Conservation (phyloP, 306 rosid species). For the barrel medic (Medicago truncatula) region MtrunA17r5.0-ANR NC_053049.1:14722001-14722500, state of each 20-base stretch:
- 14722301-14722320: too few relatives aligned
- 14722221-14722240: neutral
- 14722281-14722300: neutral
- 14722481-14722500: slow-evolving; percentile 59
- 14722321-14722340: neutral
- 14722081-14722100: neutral
- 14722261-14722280: neutral
- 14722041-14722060: slow-evolving; percentile 36
- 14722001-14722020: too few relatives aligned
- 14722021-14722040: too few relatives aligned
- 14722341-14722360: neutral
- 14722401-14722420: neutral
- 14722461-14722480: slow-evolving; percentile 12
- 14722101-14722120: neutral
- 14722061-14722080: neutral
- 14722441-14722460: neutral
- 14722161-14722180: neutral
- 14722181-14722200: neutral
- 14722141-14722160: neutral
- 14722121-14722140: neutral
- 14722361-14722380: neutral
- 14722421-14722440: neutral
- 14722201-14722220: neutral
- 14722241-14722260: neutral
- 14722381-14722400: neutral